phyloP scores from a whole-genome alignment of 1,284 basidiomycete species.

The Bjerkandera adusta region DNA sequence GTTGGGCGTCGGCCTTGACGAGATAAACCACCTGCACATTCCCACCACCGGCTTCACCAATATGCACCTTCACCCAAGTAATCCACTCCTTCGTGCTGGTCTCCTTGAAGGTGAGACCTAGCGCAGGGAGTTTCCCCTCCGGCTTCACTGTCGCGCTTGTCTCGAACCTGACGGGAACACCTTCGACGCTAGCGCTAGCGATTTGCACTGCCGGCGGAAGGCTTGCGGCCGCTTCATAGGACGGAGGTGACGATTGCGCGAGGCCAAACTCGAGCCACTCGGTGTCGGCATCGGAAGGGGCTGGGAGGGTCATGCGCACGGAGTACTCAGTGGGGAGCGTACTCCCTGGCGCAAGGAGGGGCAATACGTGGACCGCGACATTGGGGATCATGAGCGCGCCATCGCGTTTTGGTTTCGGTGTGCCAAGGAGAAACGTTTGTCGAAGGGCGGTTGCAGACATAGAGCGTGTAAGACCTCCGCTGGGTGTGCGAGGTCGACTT shows the following conservation, averaged over 20 bases:
- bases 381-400: conserved; percentile 63
- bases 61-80: conserved; percentile 60
- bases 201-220: conserved; percentile 49
- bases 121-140: conserved; percentile 33
- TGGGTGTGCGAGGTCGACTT: conserved; percentile 33
- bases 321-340: conserved; percentile 47
- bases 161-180: conserved; percentile 61
- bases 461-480: conserved; percentile 19
- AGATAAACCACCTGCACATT: conserved; percentile 63
- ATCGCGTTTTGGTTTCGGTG: conserved; percentile 42
- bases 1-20: conserved; percentile 34
- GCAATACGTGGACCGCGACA: conserved; percentile 52
- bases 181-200: conserved; percentile 58
- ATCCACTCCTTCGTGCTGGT: conserved; percentile 56
- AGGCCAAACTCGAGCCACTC: conserved; percentile 81
- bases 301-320: conserved; percentile 48
- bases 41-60: conserved; percentile 49
- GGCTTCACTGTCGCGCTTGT: conserved; percentile 39
- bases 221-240: conserved; percentile 2
- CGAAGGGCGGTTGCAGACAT: conserved; percentile 24
- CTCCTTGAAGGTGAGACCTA: conserved; percentile 46
- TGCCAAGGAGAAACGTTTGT: conserved; percentile 25
- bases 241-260: conserved; percentile 34
- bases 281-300: conserved; percentile 52
- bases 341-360: conserved; percentile 33